A percentile compares a stretch with the other conserved stretches of the same genome.
Evolutionary conservation across 257 asterid genomes (phyloP).

Genomic region (Gentiana dahurica): DNA sequence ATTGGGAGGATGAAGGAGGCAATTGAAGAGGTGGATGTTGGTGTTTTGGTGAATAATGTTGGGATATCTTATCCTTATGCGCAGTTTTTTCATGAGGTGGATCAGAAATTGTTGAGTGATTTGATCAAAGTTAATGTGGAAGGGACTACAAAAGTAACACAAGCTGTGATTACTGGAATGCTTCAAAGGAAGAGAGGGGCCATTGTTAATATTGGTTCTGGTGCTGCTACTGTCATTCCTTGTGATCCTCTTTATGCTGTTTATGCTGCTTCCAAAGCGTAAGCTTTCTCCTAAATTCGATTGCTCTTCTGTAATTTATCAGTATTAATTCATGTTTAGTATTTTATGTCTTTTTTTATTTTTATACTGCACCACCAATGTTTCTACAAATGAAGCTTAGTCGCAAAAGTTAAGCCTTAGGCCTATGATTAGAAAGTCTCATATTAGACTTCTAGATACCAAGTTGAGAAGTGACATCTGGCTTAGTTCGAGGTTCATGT

Average conservation of each 20-base stretch:
- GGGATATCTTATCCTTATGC: conserved; percentile 93
- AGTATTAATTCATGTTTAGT: background rate
- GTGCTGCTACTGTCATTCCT: conserved; percentile 81
- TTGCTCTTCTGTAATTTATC: background rate
- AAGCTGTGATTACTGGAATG: conserved; percentile 83
- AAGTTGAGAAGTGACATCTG: no score
- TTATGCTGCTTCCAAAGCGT: conserved; percentile 98
- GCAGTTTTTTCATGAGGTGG: conserved; percentile 84
- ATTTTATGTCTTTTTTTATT: no score
- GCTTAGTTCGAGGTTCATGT: no score
- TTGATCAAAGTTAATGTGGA: conserved; percentile 76
- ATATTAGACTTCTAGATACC: no score
- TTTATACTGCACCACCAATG: no score
- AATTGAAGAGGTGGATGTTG: conserved; percentile 71
- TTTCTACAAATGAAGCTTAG: no score
- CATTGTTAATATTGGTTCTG: conserved; percentile 90
- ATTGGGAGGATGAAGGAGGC: conserved; percentile 51
- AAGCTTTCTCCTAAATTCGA: conserved; percentile 15
- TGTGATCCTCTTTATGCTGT: conserved; percentile 94
- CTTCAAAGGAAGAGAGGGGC: conserved; percentile 81
- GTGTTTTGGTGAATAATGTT: conserved; percentile 76
- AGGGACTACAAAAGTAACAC: conserved; percentile 86
- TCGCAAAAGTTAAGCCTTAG: no score
- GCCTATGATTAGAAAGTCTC: no score
- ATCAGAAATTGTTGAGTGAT: conserved; percentile 64